Evolutionary conservation across 495 filamentous ascomycete species (phyloP).

Genomic region (Trypethelium eluteriae): DNA sequence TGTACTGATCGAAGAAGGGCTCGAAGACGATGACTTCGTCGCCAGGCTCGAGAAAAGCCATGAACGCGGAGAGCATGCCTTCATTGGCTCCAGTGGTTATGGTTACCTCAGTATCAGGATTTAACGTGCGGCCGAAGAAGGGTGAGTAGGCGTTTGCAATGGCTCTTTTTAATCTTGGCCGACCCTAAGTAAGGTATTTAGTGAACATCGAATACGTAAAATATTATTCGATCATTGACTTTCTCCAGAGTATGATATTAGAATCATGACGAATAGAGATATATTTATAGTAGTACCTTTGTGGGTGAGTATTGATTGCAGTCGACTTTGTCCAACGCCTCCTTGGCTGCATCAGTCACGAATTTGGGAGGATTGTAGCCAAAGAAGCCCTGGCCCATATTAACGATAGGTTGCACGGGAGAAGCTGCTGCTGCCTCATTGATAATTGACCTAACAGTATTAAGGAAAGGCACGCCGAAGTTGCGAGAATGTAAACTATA

Average conservation of each 20-base stretch:
- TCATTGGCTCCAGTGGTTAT: constrained; percentile 97
- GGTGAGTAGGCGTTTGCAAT: constrained; percentile 84
- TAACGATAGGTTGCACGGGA: constrained; percentile 82
- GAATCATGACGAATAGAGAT: not conserved
- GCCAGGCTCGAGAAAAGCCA: constrained; percentile 89
- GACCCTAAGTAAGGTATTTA: constrained; percentile 45
- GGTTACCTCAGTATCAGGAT: constrained; percentile 85
- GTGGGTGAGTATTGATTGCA: constrained; percentile 99
- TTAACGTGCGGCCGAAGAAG: constrained; percentile 66
- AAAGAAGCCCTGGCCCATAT: constrained; percentile 97
- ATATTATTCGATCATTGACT: too few species aligned
- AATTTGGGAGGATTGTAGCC: constrained; percentile 95
- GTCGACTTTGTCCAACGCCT: constrained; percentile 82
- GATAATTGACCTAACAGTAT: constrained; percentile 67
- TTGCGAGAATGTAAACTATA: constrained; percentile 34
- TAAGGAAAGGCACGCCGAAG: not conserved
- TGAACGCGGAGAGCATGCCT: constrained; percentile 82
- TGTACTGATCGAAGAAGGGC: constrained; percentile 98
- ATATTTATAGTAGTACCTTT: constrained; percentile 44
- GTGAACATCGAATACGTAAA: too few species aligned
- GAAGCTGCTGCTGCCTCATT: constrained; percentile 85
- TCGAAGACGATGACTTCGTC: constrained; percentile 98
- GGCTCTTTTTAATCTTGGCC: constrained; percentile 82
- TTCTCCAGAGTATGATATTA: too few species aligned
- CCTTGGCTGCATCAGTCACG: constrained; percentile 83